phyloP scores from a whole-genome alignment of 2,329 filamentous ascomycete species.

The Curvularia hawaiiensis region DNA sequence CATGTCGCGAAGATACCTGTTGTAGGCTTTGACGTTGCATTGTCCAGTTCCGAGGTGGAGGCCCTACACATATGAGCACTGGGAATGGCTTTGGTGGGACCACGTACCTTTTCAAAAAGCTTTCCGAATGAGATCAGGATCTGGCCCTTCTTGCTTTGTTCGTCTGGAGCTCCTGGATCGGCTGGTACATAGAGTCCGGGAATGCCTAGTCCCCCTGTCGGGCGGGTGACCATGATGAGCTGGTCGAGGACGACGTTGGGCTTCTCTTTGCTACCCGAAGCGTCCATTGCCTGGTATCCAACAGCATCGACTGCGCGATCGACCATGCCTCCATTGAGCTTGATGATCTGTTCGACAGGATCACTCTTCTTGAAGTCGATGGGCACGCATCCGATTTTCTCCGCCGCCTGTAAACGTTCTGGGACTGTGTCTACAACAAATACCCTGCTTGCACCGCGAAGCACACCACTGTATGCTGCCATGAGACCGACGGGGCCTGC shows the following conservation, averaged over 20 bases:
- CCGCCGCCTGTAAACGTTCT: slow-evolving; percentile 62
- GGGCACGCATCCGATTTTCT: slow-evolving; percentile 65
- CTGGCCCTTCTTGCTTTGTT: slow-evolving; percentile 65
- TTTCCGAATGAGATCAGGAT: slow-evolving; percentile 70
- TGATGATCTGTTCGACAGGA: slow-evolving; percentile 65
- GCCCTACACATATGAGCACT: slow-evolving; percentile 50
- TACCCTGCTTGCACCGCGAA: slow-evolving; percentile 66
- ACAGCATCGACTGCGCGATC: slow-evolving; percentile 70
- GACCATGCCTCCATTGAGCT: slow-evolving; percentile 64
- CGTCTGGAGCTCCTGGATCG: slow-evolving; percentile 68
- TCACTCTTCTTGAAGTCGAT: slow-evolving; percentile 67
- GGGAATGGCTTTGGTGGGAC: background rate
- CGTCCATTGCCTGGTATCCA: slow-evolving; percentile 65
- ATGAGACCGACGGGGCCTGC: slow-evolving; percentile 67
- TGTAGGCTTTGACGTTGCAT: slow-evolving; percentile 72
- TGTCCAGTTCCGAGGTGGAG: slow-evolving; percentile 66
- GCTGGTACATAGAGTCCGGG: slow-evolving; percentile 60
- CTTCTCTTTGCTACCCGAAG: slow-evolving; percentile 62
- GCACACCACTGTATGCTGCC: slow-evolving; percentile 66
- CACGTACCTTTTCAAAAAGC: slow-evolving; percentile 66
- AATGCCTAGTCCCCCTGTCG: slow-evolving; percentile 66
- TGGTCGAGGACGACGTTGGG: slow-evolving; percentile 68
- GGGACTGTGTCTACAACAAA: slow-evolving; percentile 68
- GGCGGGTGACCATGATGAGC: slow-evolving; percentile 65
- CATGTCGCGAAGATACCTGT: slow-evolving; percentile 68